Percentiles rank a stretch among this genome's conserved stretches.
Conservation (phyloP, 140 eudicot genomes). For the Ambrosia hybrid region DNA sequence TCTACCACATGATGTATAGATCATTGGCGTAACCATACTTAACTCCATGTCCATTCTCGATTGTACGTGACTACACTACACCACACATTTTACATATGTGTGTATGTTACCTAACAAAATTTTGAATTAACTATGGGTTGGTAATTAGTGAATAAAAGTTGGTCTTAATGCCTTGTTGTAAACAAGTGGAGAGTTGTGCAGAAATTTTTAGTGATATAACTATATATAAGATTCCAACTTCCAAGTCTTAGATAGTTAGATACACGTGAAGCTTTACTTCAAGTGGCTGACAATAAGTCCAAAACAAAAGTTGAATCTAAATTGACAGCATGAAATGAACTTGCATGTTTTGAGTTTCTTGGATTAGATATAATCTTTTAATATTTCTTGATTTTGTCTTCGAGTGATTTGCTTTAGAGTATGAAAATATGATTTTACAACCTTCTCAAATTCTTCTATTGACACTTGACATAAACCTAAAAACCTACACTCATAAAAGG, state of each 20-base stretch:
- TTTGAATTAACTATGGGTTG: not conserved
- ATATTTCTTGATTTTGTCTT: not conserved
- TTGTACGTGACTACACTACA: too few relatives aligned
- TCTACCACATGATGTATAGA: too few relatives aligned
- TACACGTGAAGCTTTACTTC: conserved; percentile 9
- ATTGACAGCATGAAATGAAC: conserved; percentile 14
- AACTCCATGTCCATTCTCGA: too few relatives aligned
- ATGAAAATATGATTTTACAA: too few relatives aligned
- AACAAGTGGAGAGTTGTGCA: not conserved
- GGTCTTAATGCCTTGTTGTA: not conserved
- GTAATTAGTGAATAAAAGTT: not conserved
- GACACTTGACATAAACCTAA: too few relatives aligned
- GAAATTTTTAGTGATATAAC: not conserved
- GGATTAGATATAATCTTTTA: not conserved
- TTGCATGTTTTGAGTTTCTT: conserved; percentile 6
- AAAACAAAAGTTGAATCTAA: conserved; percentile 10
- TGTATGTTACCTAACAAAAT: too few relatives aligned
- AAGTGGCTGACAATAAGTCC: conserved; percentile 15
- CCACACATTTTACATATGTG: too few relatives aligned
- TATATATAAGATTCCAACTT: not conserved
- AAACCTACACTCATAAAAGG: too few relatives aligned
- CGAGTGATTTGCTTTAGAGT: too few relatives aligned
- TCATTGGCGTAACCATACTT: too few relatives aligned
- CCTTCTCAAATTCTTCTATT: too few relatives aligned
- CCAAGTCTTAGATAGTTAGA: not conserved